Base-by-base conservation (phyloP, 495 filamentous ascomycete genomes). In the Penicillium chermesinum region DNA sequence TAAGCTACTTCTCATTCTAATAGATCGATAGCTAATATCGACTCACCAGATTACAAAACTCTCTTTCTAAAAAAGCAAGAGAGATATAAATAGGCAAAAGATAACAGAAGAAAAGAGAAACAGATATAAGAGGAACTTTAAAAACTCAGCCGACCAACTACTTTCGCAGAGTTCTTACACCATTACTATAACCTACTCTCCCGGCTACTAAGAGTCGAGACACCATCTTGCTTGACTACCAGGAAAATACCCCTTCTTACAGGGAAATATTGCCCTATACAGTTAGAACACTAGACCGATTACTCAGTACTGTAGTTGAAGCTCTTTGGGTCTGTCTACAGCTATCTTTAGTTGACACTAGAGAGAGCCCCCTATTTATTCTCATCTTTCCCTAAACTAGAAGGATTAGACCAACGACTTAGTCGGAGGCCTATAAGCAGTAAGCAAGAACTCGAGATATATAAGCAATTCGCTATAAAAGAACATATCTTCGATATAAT, bases 81-180 rank as follows among this genome's bases (percentile, higher is more conserved):
- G 25, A 14, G 39, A 25, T 16, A 16, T 15, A 43, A 44, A 25
- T 19, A 48, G 27, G 48, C 14, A 15, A 25, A 40, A 20, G 39
- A 52, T n/a, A 9, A 25, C 18, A 17, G 27, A 43, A 44, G 22
- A 16, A 42, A 55, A 16, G 53, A 50, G 33, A 13, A 21, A 35
- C 2, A 27, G 18, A 42, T 25, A 20, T 6, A 42, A 14, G 39
- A 17, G 2, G 19, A 42, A 14, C 18, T 41, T 10, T 30, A 49
- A 39, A 36, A 50, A 15, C 49, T 37, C 27, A 55, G 37, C 34
- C 41, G 21, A 51, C 58, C 3, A 17, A 71, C 67, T 30, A 62
- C 66, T 43, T 66, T 69, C 46, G 45, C 19, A 49, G 71, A 70
- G 46, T 59, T 69, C 50, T 52, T 73, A 33, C 50, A 39, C 38